Evolutionary conservation across 768 basidiomycete genomes (phyloP).

Genomic region (Paxillus involutus): DNA sequence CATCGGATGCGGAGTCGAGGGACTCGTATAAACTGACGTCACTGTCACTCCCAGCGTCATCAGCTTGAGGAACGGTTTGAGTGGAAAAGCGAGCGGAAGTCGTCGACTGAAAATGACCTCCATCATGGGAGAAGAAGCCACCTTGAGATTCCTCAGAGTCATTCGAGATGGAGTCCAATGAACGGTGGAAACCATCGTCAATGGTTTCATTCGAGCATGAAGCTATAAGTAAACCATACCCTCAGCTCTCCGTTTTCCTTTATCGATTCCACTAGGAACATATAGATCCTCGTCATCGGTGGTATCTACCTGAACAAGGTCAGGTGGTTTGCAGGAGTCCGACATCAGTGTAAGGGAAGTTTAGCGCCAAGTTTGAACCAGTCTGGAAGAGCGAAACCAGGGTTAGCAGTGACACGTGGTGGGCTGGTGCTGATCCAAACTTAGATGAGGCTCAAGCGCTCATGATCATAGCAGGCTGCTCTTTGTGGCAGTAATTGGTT

Average conservation of each 20-base stretch:
- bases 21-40: background rate
- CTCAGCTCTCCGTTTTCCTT: too few relatives aligned
- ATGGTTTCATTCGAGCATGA: background rate
- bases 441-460: too few relatives aligned
- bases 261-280: too few relatives aligned
- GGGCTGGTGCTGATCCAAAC: too few relatives aligned
- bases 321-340: background rate
- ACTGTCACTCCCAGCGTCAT: background rate
- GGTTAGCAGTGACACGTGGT: too few relatives aligned
- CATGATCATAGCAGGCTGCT: too few relatives aligned
- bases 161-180: background rate
- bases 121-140: background rate
- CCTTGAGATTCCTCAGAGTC: background rate
- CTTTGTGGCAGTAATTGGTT: too few relatives aligned
- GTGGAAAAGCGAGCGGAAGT: background rate
- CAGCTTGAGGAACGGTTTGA: background rate
- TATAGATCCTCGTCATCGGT: too few relatives aligned
- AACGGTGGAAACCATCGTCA: background rate
- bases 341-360: background rate
- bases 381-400: too few relatives aligned
- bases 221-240: too few relatives aligned
- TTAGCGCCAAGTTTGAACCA: background rate
- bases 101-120: background rate
- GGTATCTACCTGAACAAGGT: background rate
- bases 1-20: background rate